These are phyloP conservation scores for Aspergillus mulundensis DNA, from an alignment of 495 filamentous ascomycete species.

Conservation along the genomic window DNA sequence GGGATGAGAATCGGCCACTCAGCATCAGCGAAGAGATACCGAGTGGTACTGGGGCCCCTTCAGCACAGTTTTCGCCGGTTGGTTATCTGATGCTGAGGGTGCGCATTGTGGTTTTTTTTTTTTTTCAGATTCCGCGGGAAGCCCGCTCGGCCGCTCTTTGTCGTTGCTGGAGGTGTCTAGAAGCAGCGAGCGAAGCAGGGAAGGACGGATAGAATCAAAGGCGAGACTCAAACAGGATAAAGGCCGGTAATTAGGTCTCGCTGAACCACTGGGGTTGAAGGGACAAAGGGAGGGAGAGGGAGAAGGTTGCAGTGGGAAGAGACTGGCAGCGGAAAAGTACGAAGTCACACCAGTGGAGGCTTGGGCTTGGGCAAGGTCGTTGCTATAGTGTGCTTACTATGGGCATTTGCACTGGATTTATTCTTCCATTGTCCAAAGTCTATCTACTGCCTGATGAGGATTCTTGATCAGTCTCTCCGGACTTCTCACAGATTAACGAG, in stretches of 20 bases:
- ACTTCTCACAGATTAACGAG: not conserved
- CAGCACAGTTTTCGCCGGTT: not conserved
- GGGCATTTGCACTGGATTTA: not conserved
- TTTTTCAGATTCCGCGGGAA: conserved; percentile 9
- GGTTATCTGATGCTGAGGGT: conserved; percentile 10
- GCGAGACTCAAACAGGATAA: conserved; percentile 1
- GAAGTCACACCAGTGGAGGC: conserved; percentile 8
- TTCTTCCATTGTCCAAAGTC: not conserved
- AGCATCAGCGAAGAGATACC: not conserved
- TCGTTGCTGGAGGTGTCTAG: conserved; percentile 1
- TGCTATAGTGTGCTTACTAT: conserved; percentile 1
- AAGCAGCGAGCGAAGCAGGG: not conserved
- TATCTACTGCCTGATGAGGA: not conserved
- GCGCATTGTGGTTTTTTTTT: conserved; percentile 11
- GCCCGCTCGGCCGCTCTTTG: conserved; percentile 9
- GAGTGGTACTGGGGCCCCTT: not conserved
- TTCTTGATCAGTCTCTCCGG: not conserved
- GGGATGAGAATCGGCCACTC: conserved; percentile 7
- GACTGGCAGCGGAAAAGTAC: conserved; percentile 14
- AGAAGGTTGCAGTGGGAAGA: conserved; percentile 13
- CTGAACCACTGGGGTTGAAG: conserved; percentile 3
- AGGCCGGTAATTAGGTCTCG: conserved; percentile 8
- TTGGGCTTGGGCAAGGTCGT: not conserved
- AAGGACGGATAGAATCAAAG: not conserved
- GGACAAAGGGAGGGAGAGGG: conserved; percentile 6